Evolutionary conservation across 1,284 basidiomycete genomes (phyloP).

Genomic region (Dichomitus squalens): DNA sequence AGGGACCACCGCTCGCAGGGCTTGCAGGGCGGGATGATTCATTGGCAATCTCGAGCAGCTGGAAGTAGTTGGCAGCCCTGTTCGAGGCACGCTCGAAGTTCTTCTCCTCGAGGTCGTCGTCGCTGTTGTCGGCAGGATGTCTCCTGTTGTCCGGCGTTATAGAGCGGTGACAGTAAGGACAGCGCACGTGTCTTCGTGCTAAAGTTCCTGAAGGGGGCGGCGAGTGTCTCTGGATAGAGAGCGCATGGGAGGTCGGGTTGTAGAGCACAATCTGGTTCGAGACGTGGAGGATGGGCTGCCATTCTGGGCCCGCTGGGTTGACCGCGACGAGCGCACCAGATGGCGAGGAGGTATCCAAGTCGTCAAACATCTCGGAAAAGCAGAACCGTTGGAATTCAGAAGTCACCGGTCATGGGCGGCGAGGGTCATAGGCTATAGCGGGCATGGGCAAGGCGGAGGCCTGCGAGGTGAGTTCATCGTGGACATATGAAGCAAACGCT

Average conservation of each 20-base stretch:
- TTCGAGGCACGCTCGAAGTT: slow-evolving; percentile 35
- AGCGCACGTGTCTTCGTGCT: slow-evolving; percentile 37
- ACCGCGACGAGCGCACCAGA: slow-evolving; percentile 26
- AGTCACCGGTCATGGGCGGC: not conserved
- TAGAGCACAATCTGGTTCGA: slow-evolving; percentile 89
- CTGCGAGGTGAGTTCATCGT: too few relatives aligned
- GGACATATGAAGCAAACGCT: too few relatives aligned
- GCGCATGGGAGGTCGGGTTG: slow-evolving; percentile 83
- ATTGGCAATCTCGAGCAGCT: slow-evolving; percentile 68
- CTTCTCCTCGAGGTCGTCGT: slow-evolving; percentile 28
- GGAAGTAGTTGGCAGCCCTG: slow-evolving; percentile 74
- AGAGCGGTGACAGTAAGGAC: slow-evolving; percentile 73
- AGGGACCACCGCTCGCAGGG: slow-evolving; percentile 33
- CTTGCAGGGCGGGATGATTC: slow-evolving; percentile 64
- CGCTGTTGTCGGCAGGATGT: slow-evolving; percentile 12
- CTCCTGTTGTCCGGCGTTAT: slow-evolving; percentile 40
- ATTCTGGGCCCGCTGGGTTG: slow-evolving; percentile 38
- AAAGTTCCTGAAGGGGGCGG: slow-evolving; percentile 22
- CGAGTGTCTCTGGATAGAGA: slow-evolving; percentile 60
- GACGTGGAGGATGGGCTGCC: slow-evolving; percentile 75
- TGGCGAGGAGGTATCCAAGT: slow-evolving; percentile 24
- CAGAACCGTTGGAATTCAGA: not conserved
- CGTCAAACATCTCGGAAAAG: slow-evolving; percentile 21
- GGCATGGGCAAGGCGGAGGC: slow-evolving; percentile 9
- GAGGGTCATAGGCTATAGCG: slow-evolving; percentile 9